These are phyloP conservation scores for Jackrogersella minutella DNA, from an alignment of 495 filamentous ascomycete genomes.

Conservation along the genomic window DNA sequence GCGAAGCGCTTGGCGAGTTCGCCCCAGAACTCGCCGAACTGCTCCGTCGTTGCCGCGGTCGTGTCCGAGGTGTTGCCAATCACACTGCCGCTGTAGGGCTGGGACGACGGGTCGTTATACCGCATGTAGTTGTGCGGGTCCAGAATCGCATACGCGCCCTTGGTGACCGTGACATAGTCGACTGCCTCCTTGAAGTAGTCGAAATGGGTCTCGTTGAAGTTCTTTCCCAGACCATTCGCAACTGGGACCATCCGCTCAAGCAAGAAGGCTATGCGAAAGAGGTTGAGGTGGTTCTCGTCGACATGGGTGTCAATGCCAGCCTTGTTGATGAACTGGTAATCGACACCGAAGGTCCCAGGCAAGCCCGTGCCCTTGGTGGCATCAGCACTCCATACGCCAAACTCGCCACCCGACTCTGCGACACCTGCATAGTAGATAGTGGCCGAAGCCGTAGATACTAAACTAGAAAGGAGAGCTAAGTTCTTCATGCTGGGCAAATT, in stretches of 20 bases:
- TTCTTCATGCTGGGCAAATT: slow-evolving; percentile 42
- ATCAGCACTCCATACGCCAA: slow-evolving; percentile 56
- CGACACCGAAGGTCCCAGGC: slow-evolving; percentile 59
- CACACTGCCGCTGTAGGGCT: slow-evolving; percentile 58
- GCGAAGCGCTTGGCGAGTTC: slow-evolving; percentile 59
- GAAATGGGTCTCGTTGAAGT: slow-evolving; percentile 63
- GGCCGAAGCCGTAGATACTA: slow-evolving; percentile 48
- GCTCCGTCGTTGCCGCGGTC: slow-evolving; percentile 55
- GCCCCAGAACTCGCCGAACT: slow-evolving; percentile 62
- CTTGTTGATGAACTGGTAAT: slow-evolving; percentile 61
- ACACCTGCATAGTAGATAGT: slow-evolving; percentile 64
- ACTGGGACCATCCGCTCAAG: slow-evolving; percentile 63
- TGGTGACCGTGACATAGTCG: slow-evolving; percentile 61
- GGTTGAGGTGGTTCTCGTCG: slow-evolving; percentile 58
- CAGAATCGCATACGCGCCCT: slow-evolving; percentile 59
- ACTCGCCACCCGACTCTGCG: slow-evolving; percentile 61
- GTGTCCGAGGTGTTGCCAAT: slow-evolving; percentile 58
- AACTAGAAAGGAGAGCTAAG: slow-evolving; percentile 40
- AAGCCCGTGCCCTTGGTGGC: slow-evolving; percentile 54
- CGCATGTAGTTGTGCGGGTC: slow-evolving; percentile 66
- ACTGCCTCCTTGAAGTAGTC: slow-evolving; percentile 57
- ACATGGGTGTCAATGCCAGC: slow-evolving; percentile 55
- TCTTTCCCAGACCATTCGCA: slow-evolving; percentile 56
- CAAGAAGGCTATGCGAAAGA: slow-evolving; percentile 62
- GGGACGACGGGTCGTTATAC: slow-evolving; percentile 60